phyloP scores from a whole-genome alignment of 306 rosid species.

The Lotus japonicus region DNA sequence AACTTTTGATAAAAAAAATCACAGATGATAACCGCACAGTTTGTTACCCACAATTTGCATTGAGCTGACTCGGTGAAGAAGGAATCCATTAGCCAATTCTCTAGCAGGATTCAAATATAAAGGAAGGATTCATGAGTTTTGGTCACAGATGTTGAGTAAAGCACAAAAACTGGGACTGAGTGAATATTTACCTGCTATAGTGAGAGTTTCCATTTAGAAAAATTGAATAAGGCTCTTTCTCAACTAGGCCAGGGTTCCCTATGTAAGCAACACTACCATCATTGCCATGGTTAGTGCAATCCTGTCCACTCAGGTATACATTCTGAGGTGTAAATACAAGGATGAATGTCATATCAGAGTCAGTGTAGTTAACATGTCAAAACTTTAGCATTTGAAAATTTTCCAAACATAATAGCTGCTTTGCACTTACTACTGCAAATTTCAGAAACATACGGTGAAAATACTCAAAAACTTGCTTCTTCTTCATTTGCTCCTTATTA shows the following conservation, averaged over 20 bases:
- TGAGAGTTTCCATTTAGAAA: constrained; percentile 24
- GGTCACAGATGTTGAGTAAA: neutral
- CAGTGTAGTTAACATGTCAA: neutral
- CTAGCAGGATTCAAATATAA: constrained; percentile 12
- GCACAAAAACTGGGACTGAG: neutral
- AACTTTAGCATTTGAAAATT: neutral
- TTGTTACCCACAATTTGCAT: constrained; percentile 40
- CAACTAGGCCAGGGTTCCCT: constrained; percentile 28
- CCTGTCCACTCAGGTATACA: constrained; percentile 49
- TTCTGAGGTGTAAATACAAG: constrained; percentile 25
- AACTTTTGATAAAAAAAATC: neutral
- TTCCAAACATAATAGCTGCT: neutral
- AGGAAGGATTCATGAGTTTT: neutral
- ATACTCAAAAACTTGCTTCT: constrained; percentile 15
- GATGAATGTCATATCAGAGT: neutral
- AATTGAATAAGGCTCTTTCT: constrained; percentile 21
- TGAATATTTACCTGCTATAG: constrained; percentile 17
- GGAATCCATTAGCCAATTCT: constrained; percentile 41
- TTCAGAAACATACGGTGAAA: constrained; percentile 26
- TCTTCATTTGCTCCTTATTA: constrained; percentile 24
- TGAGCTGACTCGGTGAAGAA: constrained; percentile 50
- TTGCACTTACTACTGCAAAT: constrained; percentile 42
- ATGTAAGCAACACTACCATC: constrained; percentile 31
- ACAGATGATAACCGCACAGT: neutral
- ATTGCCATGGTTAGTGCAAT: constrained; percentile 24